Percentiles rank a stretch among this genome's conserved stretches.
These are phyloP conservation scores for Lycium ferocissimum DNA, from an alignment of 257 asterid genomes.

Conservation along the genomic window DNA sequence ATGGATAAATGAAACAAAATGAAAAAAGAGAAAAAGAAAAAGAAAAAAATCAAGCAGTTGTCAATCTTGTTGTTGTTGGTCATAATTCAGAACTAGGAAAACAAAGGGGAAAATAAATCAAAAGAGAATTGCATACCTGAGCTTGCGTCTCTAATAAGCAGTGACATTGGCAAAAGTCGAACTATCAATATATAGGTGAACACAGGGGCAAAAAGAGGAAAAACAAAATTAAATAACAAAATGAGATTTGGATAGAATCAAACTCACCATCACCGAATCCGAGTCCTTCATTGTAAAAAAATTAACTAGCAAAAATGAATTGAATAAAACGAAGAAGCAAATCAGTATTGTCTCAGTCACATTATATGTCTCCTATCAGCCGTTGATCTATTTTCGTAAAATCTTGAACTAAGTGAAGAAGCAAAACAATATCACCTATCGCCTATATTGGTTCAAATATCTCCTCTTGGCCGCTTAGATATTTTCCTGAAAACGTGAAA, in stretches of 20 bases:
- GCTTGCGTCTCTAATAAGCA: neutral
- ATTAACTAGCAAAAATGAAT: neutral
- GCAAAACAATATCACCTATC: neutral
- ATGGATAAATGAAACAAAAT: neutral
- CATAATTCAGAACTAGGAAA: neutral
- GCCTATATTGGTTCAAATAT: neutral
- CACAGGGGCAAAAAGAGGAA: neutral
- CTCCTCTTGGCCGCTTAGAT: neutral
- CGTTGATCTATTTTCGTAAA: neutral
- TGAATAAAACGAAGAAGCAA: neutral
- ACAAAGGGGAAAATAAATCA: too few relatives aligned
- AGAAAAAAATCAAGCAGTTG: neutral
- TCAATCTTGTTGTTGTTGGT: neutral
- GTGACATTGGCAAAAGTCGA: neutral
- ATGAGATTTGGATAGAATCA: neutral
- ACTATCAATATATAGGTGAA: neutral
- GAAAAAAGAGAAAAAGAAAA: too few relatives aligned
- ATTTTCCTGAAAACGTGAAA: neutral
- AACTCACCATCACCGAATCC: neutral
- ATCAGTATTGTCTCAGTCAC: neutral
- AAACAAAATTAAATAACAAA: neutral
- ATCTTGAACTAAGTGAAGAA: neutral
- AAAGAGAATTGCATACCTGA: neutral
- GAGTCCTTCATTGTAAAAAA: neutral
- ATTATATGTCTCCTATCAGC: neutral